phyloP scores from a whole-genome alignment of 2,329 filamentous ascomycete species.

The Fusarium sp. region DNA sequence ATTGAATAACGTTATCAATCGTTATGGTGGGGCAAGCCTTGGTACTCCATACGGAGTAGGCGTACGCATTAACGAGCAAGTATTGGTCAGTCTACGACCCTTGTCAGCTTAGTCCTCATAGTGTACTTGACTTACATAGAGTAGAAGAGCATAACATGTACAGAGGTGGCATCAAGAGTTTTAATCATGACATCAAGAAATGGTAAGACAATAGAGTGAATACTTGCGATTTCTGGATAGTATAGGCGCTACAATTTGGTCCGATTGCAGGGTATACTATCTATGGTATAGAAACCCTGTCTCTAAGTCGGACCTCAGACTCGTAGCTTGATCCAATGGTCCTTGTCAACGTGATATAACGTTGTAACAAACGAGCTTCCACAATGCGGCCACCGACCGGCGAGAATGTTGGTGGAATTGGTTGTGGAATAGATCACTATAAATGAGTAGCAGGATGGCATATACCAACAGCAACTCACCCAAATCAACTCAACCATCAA shows the following conservation, averaged over 20 bases:
- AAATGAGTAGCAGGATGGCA: too few species aligned
- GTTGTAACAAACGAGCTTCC: neutral
- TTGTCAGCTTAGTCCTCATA: neutral
- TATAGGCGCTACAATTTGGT: neutral
- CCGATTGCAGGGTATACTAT: rapidly evolving
- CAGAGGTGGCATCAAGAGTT: neutral
- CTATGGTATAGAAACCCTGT: neutral
- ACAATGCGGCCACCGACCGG: too few species aligned
- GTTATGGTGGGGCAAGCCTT: constrained; percentile 11
- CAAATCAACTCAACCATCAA: neutral
- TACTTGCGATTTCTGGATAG: rapidly evolving
- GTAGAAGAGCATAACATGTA: neutral
- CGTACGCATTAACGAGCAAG: neutral
- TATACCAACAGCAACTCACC: too few species aligned
- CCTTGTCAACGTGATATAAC: constrained; percentile 24
- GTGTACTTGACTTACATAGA: neutral
- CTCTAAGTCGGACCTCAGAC: neutral
- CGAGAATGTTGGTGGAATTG: too few species aligned
- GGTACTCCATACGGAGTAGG: neutral
- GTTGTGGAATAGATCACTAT: too few species aligned
- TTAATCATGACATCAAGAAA: neutral
- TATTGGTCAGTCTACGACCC: neutral
- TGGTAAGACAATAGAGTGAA: neutral
- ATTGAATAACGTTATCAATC: constrained; percentile 29
- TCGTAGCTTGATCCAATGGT: neutral